Base-by-base conservation (phyloP, 306 rosid species). In the Morella rubra region DNA sequence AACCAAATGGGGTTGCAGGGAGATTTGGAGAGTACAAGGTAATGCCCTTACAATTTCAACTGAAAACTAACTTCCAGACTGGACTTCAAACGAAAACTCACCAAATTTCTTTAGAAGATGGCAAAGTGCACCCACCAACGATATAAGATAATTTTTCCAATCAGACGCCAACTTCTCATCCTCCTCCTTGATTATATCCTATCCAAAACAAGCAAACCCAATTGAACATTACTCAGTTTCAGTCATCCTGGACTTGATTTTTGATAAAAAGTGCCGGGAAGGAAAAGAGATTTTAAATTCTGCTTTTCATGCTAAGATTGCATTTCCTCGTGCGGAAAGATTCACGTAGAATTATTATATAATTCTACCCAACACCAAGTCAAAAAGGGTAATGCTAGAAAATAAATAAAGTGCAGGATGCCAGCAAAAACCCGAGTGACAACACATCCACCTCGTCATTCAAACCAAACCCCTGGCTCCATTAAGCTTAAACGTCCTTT, bases 71-170 rank as follows among this genome's bases (percentile, higher is more conserved):
- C 71, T 72, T 62, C 27, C 72, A 62, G 32, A 56, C 20, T 46
- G 71, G 66, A 65, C 68, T 75, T 44, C 5, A 24, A 13, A 80
- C 6, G 42, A 32, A 24, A 73, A 80, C 89, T 79, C 77, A 83
- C 98, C 93, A 64, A 78, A 80, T 81, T 86, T 88, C 82, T 89
- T 90, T 16, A 93, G 65, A 66, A 93, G 92, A 83, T 91, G 91
- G 79, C 97, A 90, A 75, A 84, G 87, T 16, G 96, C 92, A 18
- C 85, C 86, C 20, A 84, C 82, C 75, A 88, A 68, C 9, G 96
- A 88, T 49, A 82, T 75, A 73, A 88, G 74, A 74, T 85, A 74
- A 56, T 68, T 81, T 54, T 81, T 76, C 76, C 81, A 77, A 83
- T 88, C 88, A 42, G 87, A 85, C 74, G 82, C 90, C 79, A 87